Evolutionary conservation across 352 stramenopile genomes (phyloP), one percentile per base, ranked within the genome.

Genomic region (Phytophthora fragariae): DNA sequence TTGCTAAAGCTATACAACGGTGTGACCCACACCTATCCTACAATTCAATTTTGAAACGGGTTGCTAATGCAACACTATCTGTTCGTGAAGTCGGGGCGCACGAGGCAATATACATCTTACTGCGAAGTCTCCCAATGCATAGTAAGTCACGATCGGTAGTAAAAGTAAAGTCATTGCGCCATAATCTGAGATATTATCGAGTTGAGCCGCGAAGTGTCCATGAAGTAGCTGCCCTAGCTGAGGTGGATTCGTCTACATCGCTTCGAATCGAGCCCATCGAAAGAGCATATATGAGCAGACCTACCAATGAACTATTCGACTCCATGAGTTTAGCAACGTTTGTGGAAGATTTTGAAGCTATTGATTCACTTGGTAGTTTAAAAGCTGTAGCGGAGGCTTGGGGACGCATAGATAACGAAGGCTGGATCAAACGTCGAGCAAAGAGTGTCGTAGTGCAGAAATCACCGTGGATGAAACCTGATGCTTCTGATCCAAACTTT

Each of bases 1-100:
- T 78, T 11, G 29, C 41, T 7, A 53, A 29, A 21, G 65, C 67
- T 1, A 41, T 79, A 2, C 57, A 68, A 12, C n/a, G 52, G 15
- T 62, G 62, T 9, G 52, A 68, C n/a, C 12, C 6, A 14, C 53
- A 60, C 21, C 3, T 57, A 1, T 31, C 46, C 0, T 1, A 57
- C 21, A 17, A 66, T 19, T 29, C 59, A 2, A 65, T 65, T 37
- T 31, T 57, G 1, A 66, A 57, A n/a, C 31, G 12, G 5, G 21
- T 66, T 17, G 59, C 47, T 2, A 66, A 39, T 39, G 59, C 46
- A 15, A 66, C n/a, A 2, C 24, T 57, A 31, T 31, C 29, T 31
- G 29, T 31, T 31, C 29, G 29, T 31, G 29, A 31, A 7, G 29
- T 31, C 29, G 5, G 1, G 50, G 59, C 37, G 46, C 59, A 1